These are phyloP conservation scores for Escallonia rubra DNA, from an alignment of 129 eudicot genomes.

Conservation along the genomic window DNA sequence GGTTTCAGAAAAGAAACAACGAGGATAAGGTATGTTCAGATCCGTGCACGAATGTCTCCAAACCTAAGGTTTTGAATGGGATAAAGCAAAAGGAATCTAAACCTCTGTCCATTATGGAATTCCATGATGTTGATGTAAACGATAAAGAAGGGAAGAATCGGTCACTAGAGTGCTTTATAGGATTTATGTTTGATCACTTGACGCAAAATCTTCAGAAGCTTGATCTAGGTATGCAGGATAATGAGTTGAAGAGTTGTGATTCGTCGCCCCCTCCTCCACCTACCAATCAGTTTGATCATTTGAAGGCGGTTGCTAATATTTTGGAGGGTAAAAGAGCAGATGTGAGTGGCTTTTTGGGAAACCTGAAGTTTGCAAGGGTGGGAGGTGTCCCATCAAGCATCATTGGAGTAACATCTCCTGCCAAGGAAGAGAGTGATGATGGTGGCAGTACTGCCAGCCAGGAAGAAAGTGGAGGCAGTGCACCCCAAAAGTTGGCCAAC, in stretches of 20 bases:
- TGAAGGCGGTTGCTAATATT: constrained; percentile 51
- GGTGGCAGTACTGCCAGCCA: constrained; percentile 22
- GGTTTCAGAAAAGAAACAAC: constrained; percentile 36
- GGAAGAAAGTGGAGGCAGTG: constrained; percentile 48
- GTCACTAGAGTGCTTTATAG: constrained; percentile 54
- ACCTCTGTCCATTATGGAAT: constrained; percentile 23
- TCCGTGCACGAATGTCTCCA: constrained; percentile 15
- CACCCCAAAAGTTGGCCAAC: constrained; percentile 60
- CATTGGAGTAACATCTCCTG: constrained; percentile 47
- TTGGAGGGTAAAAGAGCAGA: constrained; percentile 71
- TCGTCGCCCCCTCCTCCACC: constrained; percentile 12
- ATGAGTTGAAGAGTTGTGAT: constrained; percentile 25
- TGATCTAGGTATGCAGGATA: constrained; percentile 43
- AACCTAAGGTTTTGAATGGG: constrained; percentile 28
- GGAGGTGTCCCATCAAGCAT: constrained; percentile 83
- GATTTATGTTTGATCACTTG: constrained; percentile 60
- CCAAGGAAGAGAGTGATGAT: constrained; percentile 51
- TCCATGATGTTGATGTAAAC: constrained; percentile 24
- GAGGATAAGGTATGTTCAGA: constrained; percentile 21
- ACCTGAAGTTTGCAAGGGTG: constrained; percentile 79
- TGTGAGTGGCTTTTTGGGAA: constrained; percentile 61
- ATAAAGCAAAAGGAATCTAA: constrained; percentile 31
- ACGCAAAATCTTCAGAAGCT: constrained; percentile 59
- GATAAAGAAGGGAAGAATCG: constrained; percentile 40
- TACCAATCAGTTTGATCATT: constrained; percentile 38